Evolutionary conservation across 768 basidiomycete species (phyloP), one percentile per base, ranked within the genome.

Genomic region (Kwoniella europaea): DNA sequence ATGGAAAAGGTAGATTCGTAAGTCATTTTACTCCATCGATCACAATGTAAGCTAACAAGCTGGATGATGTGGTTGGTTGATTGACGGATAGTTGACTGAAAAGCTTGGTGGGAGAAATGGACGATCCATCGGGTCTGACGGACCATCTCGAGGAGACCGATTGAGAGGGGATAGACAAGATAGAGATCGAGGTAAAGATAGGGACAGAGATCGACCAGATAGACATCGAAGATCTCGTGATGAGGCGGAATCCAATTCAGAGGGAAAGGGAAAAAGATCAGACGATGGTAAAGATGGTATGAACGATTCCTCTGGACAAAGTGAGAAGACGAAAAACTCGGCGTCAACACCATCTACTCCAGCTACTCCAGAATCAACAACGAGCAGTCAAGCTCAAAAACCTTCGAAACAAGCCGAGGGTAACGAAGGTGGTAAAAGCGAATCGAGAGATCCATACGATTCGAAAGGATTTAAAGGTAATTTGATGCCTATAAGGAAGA

Each of bases 1-100:
- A 68, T 24, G 55, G 35, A 41, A 65, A 75, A 53, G 78, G 78
- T 18, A 55, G 18, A 18, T 76, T 71, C 60, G 78, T 79, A 35
- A 72, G 78, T 71, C 2, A 2, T 20, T 50, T 46, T 50, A 50
- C 46, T 52, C 18, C 29, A n/a, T 16, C 43, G 43, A 9, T 50
- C n/a, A 20, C 46, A 43, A 20, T 2, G 27, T 12, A 27, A n/a
- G 27, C 42, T 15, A 62, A 62, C 13, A 10, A 18, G 16, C 59
- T 56, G 1, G 29, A 29, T 46, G 22, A 12, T 13, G 1, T 4
- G 61, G 12, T 18, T 15, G 35, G 13, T 62, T 44, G 24, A 7
- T 66, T 42, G 3, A n/a, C n/a, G 24, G 10, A 43, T 22, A 69
- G 61, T 43, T 57, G 61, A 69, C 68, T n/a, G 54, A 69, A 20